Evolutionary conservation across 768 basidiomycete species (phyloP).

Genomic region (Lentinula raphanica): DNA sequence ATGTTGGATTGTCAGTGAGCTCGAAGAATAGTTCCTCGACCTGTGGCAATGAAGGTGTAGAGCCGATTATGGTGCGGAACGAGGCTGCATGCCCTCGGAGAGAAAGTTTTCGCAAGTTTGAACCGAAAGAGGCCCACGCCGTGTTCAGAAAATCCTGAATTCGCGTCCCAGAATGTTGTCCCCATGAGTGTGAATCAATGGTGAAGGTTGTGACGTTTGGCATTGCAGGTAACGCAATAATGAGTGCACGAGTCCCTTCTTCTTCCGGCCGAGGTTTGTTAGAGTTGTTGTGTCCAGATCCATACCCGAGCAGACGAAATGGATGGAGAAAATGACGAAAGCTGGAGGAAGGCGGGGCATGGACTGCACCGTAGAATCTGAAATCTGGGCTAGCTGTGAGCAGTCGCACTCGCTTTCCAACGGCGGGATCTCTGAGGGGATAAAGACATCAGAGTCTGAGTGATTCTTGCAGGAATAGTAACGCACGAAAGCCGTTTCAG

Average conservation of each 20-base stretch:
- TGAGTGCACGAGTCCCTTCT: conserved; percentile 22
- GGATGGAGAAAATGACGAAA: conserved; percentile 11
- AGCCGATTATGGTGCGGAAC: conserved; percentile 27
- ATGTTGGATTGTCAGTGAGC: conserved; percentile 29
- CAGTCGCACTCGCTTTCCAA: conserved; percentile 20
- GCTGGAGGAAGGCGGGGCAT: not conserved
- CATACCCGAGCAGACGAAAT: conserved; percentile 6
- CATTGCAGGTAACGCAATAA: conserved; percentile 26
- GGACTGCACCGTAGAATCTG: conserved; percentile 6
- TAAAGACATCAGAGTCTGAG: not conserved
- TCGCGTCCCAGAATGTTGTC: conserved; percentile 25
- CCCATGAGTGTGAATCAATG: conserved; percentile 32
- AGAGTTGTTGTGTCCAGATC: not conserved
- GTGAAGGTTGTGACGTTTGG: conserved; percentile 27
- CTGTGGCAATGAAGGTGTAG: conserved; percentile 24
- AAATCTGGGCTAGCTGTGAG: conserved; percentile 12
- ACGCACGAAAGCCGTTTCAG: conserved; percentile 19
- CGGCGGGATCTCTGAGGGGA: conserved; percentile 15
- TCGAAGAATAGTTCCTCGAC: conserved; percentile 34
- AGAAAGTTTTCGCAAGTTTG: conserved; percentile 26
- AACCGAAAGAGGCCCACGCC: conserved; percentile 37
- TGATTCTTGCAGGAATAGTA: not conserved
- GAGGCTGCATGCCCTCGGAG: conserved; percentile 33
- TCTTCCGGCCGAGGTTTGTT: conserved; percentile 18
- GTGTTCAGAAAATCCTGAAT: conserved; percentile 26